These are phyloP conservation scores for Naganishia onofrii DNA, from an alignment of 768 basidiomycete species.

Conservation along the genomic window DNA sequence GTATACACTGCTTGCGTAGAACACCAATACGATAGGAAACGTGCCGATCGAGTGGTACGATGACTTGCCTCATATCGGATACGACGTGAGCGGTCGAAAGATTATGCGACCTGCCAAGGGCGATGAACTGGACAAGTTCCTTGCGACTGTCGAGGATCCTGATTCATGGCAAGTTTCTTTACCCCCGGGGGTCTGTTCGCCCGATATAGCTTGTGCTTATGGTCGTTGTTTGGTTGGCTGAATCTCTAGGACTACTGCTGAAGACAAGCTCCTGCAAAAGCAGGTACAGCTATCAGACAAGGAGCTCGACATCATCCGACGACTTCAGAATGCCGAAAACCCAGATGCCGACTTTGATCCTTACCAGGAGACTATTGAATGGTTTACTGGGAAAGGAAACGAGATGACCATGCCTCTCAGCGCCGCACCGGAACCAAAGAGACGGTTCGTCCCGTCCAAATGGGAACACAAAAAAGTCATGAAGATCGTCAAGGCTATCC, in stretches of 20 bases:
- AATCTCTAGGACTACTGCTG: slow-evolving; percentile 73
- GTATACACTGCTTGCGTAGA: slow-evolving; percentile 57
- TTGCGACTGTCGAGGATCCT: slow-evolving; percentile 88
- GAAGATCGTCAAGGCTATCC: slow-evolving; percentile 98
- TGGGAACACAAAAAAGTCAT: slow-evolving; percentile 99
- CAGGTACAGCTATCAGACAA: slow-evolving; percentile 82
- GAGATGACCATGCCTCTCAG: slow-evolving; percentile 92
- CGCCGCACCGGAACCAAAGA: slow-evolving; percentile 88
- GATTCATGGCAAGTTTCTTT: slow-evolving; percentile 69
- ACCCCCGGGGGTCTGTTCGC: slow-evolving; percentile 40
- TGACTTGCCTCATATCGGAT: slow-evolving; percentile 97
- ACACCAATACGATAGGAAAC: slow-evolving; percentile 90
- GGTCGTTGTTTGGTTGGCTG: neutral
- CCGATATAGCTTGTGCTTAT: neutral
- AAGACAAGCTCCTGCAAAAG: slow-evolving; percentile 80
- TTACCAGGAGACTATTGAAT: slow-evolving; percentile 88
- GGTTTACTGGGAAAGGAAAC: slow-evolving; percentile 95
- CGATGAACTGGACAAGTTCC: slow-evolving; percentile 95
- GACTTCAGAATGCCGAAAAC: slow-evolving; percentile 85
- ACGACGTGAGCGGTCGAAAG: slow-evolving; percentile 89
- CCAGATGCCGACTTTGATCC: slow-evolving; percentile 87
- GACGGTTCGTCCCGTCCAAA: slow-evolving; percentile 93
- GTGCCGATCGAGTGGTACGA: slow-evolving; percentile 99
- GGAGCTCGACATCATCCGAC: slow-evolving; percentile 89
- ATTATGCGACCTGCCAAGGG: slow-evolving; percentile 90